Evolutionary conservation across 2,329 filamentous ascomycete genomes (phyloP).

Genomic region (Cadophora gregata): DNA sequence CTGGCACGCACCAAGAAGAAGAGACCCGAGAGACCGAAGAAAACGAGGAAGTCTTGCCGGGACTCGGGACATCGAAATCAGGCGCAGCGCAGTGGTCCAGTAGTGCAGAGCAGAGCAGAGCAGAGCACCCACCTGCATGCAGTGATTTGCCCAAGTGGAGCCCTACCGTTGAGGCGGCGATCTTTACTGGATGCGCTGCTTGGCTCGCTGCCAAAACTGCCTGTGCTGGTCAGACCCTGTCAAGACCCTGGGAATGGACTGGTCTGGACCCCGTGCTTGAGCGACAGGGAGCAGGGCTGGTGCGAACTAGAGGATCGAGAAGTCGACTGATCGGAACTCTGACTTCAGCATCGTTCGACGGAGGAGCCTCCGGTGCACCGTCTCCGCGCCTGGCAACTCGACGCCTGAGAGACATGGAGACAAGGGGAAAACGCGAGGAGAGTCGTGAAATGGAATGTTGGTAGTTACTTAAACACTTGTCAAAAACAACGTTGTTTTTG

Average conservation of each 20-base stretch:
- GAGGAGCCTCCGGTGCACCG: neutral
- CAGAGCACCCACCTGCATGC: neutral
- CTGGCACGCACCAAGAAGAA: neutral
- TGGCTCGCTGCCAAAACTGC: neutral
- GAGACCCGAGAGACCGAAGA: neutral
- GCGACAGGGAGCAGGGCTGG: neutral
- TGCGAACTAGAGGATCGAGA: neutral
- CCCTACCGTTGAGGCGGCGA: constrained; percentile 6
- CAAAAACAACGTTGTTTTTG: too few species aligned
- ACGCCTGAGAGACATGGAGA: neutral
- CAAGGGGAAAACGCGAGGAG: neutral
- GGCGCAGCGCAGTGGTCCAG: neutral
- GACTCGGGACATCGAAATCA: neutral
- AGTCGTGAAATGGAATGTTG: neutral
- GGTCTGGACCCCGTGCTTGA: constrained; percentile 4
- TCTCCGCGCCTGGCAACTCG: neutral
- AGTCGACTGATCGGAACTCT: neutral
- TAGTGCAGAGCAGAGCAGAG: neutral
- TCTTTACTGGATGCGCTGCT: neutral
- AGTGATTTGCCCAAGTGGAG: neutral
- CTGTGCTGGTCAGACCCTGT: neutral
- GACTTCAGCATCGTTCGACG: neutral
- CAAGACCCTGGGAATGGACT: constrained; percentile 5
- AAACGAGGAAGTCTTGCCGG: neutral
- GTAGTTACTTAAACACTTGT: neutral